Evolutionary conservation across 2,329 filamentous ascomycete species (phyloP), one percentile per base, ranked within the genome.

Genomic region (Verruconis gallopava): DNA sequence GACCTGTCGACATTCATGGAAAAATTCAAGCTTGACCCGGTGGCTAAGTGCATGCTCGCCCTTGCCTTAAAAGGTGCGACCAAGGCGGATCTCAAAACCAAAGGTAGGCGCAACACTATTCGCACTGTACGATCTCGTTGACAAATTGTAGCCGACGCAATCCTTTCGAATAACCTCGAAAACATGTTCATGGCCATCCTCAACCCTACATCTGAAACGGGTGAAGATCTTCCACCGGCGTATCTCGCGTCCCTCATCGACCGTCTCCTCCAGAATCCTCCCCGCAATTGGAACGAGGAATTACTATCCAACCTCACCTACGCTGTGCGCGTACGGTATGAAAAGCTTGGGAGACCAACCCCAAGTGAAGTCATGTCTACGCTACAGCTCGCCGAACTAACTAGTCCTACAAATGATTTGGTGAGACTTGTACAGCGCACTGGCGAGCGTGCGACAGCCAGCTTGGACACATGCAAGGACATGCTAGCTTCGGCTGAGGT

Each of bases 1-100:
- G 89, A 98, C 57, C 73, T 98, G n/a, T 82, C 84, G 2, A 84
- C 82, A 2, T 96, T 98, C 58, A 79, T 96, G 71, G 83, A 93
- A 49, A 88, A 96, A 60, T 98, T 98, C 68, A 86, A 88, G 58
- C 72, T 95, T 42, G 88, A 95, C 63, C 78, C 85, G 6, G 62
- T 95, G 37, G 78, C 86, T 54, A 93, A 93, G 68, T 84, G 85
- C 32, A 75, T 93, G 47, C 71, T 98, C 48, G 85, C 85, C 38
- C 69, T 95, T 44, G 85, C 89, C 3, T 94, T 94, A 62, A 93
- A 89, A 61, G 74, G 79, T 47, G 79, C 79, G n/a, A 75, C 75
- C 32, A 85, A 84, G 52, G 65, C 77, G 44, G 88, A 95, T 58
- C 65, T 98, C 41, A 84, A 85, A 55, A 81, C 80, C 4, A 96